These are phyloP conservation scores for Ophiostoma triangulosporum DNA, from an alignment of 2,329 filamentous ascomycete species.

Conservation along the genomic window DNA sequence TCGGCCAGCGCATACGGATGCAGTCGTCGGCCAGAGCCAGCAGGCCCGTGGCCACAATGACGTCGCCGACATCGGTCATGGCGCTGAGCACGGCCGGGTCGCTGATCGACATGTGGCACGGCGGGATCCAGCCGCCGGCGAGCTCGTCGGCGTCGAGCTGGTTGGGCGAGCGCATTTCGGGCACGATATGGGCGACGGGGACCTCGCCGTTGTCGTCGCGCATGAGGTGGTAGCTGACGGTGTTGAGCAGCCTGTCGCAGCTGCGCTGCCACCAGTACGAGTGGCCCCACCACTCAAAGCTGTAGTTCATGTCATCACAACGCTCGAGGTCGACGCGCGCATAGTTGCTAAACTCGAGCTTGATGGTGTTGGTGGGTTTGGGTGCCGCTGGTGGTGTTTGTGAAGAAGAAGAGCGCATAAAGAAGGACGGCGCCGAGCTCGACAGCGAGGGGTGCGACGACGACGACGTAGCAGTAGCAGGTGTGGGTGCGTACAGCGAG, in stretches of 20 bases:
- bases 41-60: slow-evolving; percentile 81
- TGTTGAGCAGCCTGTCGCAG: slow-evolving; percentile 51
- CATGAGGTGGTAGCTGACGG: slow-evolving; percentile 68
- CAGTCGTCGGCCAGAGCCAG: slow-evolving; percentile 81
- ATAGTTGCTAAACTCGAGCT: slow-evolving; percentile 95
- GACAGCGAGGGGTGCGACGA: background rate
- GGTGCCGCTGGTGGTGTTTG: slow-evolving; percentile 22
- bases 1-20: slow-evolving; percentile 66
- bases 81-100: slow-evolving; percentile 56
- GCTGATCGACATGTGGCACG: slow-evolving; percentile 81
- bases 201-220: slow-evolving; percentile 43
- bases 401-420: too few relatives aligned
- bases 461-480: slow-evolving; percentile 20
- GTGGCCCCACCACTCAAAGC: slow-evolving; percentile 62
- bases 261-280: slow-evolving; percentile 38
- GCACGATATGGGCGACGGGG: slow-evolving; percentile 72
- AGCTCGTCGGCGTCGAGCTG: slow-evolving; percentile 58
- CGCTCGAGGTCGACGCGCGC: slow-evolving; percentile 75
- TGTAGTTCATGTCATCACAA: slow-evolving; percentile 54
- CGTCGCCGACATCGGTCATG: slow-evolving; percentile 71
- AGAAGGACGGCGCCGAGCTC: slow-evolving; percentile 14
- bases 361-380: slow-evolving; percentile 59
- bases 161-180: slow-evolving; percentile 57
- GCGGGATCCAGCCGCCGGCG: slow-evolving; percentile 81
- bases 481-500: background rate